Percentiles rank a stretch among this genome's conserved stretches.
Conservation (phyloP, 2,329 filamentous ascomycete species). For the Scedosporium dehoogii region DNA sequence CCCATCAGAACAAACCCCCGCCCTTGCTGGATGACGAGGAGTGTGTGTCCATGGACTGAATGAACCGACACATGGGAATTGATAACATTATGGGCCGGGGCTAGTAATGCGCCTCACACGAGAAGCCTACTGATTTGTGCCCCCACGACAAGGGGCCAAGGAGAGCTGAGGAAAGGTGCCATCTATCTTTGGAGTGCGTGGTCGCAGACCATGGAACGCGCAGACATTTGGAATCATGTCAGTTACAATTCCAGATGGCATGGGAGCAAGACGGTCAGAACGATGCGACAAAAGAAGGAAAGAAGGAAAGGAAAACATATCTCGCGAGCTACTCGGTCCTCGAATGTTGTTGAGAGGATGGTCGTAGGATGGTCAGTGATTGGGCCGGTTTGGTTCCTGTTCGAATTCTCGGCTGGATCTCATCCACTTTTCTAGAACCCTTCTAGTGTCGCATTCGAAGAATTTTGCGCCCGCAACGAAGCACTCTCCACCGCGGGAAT, state of each 20-base stretch:
- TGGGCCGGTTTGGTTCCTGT: neutral
- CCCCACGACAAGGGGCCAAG: neutral
- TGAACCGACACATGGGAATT: neutral
- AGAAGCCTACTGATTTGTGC: neutral
- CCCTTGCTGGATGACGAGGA: neutral
- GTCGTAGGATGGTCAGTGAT: neutral
- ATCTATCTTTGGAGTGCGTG: neutral
- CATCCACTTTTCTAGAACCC: neutral
- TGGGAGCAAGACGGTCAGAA: neutral
- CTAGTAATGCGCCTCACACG: neutral
- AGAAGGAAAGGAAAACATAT: neutral
- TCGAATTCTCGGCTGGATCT: neutral
- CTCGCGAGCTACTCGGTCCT: no score
- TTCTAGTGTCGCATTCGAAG: slow-evolving; percentile 1
- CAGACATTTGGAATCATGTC: neutral
- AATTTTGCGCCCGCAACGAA: neutral
- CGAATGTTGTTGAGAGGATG: neutral
- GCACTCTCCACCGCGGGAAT: neutral
- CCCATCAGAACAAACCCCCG: neutral
- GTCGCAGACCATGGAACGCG: neutral
- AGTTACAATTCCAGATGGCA: neutral
- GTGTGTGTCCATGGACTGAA: no score
- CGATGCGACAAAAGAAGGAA: neutral
- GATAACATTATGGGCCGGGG: neutral
- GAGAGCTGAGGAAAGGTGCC: neutral